These are phyloP conservation scores for Xanthoconium stramineum DNA, from an alignment of 768 basidiomycete species.

Conservation along the genomic window DNA sequence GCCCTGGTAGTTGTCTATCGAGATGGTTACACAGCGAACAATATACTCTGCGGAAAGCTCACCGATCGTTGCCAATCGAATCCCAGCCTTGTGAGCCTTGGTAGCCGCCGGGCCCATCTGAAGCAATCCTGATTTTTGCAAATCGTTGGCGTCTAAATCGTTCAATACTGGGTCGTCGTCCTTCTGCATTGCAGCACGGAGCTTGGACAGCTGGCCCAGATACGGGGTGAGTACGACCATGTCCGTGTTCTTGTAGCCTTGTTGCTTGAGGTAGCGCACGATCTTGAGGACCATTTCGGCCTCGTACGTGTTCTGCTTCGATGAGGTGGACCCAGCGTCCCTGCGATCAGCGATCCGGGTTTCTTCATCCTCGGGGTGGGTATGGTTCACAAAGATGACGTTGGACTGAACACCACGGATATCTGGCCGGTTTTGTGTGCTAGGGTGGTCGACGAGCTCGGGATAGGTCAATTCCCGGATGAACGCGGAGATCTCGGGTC, in stretches of 20 bases:
- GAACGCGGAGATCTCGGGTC: slow-evolving; percentile 68
- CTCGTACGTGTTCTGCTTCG: slow-evolving; percentile 63
- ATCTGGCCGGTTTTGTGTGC: slow-evolving; percentile 46
- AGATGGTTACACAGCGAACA: not conserved
- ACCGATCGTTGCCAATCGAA: slow-evolving; percentile 71
- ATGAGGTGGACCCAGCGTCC: slow-evolving; percentile 47
- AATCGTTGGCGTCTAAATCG: slow-evolving; percentile 59
- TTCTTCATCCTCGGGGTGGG: slow-evolving; percentile 52
- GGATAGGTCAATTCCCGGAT: slow-evolving; percentile 66
- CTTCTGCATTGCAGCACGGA: slow-evolving; percentile 42
- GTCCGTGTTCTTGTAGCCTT: slow-evolving; percentile 60
- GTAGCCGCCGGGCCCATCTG: slow-evolving; percentile 32
- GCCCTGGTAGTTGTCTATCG: slow-evolving; percentile 71
- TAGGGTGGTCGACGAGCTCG: slow-evolving; percentile 55
- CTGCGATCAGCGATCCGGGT: slow-evolving; percentile 39
- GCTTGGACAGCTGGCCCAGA: slow-evolving; percentile 56
- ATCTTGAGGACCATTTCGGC: slow-evolving; percentile 65
- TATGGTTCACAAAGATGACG: slow-evolving; percentile 61
- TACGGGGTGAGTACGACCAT: slow-evolving; percentile 70
- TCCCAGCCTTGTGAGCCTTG: slow-evolving; percentile 36
- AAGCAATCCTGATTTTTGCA: slow-evolving; percentile 56
- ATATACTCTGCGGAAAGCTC: slow-evolving; percentile 3
- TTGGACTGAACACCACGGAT: slow-evolving; percentile 57
- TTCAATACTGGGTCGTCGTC: slow-evolving; percentile 58
- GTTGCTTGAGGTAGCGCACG: slow-evolving; percentile 61